Evolutionary conservation across 2,329 filamentous ascomycete genomes (phyloP), one percentile per base, ranked within the genome.

Genomic region (Neocatenulostroma microsporum): DNA sequence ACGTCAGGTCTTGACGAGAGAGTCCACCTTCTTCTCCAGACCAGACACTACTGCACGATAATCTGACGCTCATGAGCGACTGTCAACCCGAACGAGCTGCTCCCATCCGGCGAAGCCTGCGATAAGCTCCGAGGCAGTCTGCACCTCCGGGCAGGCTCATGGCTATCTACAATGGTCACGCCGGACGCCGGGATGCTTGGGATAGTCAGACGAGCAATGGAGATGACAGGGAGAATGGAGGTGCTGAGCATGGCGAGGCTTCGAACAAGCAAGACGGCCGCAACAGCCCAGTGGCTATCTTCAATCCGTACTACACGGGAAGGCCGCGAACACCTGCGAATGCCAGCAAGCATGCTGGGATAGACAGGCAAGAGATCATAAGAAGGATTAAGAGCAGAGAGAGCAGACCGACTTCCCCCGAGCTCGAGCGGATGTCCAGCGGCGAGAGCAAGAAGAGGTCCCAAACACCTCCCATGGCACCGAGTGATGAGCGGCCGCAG

Each of bases 321-420:
- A 44, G 51, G 19, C 51, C 52, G 6, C 45, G 51, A 4, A 57
- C 55, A 20, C 55, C 54, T 13, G 49, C 40, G 23, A 50, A 51
- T 24, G 44, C 38, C 18, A 55, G 48, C 37, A 57, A 46, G 34
- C 32, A 42, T 21, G 41, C 41, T 21, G 45, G 57, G 27, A 52
- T 65, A 30, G 78, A 86, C 57, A 74, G 88, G 46, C 77, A 78
- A 39, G 82, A 88, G 60, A 67, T 94, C 50, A 95, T 96, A 39
- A 76, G 87, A 61, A 74, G 80, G 46, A 72, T 95, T 48, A 95
- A 95, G 65, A 77, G 46, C 30, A 39, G 44, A 34, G 51, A 49
- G 5, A 55, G 51, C 12, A 42, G 54, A 28, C 51, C 54, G 9
- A 44, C 42, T 10, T 49, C 46, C 12, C 48, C 48, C 10, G 48